Conservation (phyloP, 164 flowering plant species). For the Malania oleifera region DNA sequence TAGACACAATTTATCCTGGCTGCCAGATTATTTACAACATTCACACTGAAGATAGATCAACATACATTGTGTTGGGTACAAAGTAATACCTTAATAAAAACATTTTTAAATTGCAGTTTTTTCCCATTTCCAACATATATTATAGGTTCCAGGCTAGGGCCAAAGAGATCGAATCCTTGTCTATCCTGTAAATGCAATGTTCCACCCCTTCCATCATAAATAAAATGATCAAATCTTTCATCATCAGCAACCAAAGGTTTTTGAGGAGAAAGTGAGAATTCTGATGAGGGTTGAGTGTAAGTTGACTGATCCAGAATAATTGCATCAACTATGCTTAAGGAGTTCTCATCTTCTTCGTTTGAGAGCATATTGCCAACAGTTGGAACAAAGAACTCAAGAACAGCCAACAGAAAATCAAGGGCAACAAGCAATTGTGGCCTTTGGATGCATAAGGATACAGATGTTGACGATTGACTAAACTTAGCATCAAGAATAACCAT, state of each 20-base stretch:
- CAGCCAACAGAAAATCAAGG: constrained; percentile 91
- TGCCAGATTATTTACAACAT: not conserved
- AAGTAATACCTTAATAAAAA: constrained; percentile 57
- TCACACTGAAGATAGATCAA: not conserved
- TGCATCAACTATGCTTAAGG: constrained; percentile 44
- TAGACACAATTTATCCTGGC: not conserved
- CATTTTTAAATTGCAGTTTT: constrained; percentile 73
- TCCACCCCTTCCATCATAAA: constrained; percentile 91
- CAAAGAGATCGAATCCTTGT: constrained; percentile 44
- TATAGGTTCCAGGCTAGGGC: constrained; percentile 57
- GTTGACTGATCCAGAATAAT: constrained; percentile 58
- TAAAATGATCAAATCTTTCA: constrained; percentile 67
- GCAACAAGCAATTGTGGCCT: constrained; percentile 96
- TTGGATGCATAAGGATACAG: constrained; percentile 60
- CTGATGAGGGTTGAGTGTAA: constrained; percentile 51
- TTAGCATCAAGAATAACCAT: constrained; percentile 92
- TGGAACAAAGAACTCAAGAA: constrained; percentile 94
- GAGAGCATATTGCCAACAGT: constrained; percentile 46
- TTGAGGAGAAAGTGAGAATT: constrained; percentile 67
- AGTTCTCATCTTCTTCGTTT: constrained; percentile 49
- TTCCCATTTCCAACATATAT: constrained; percentile 86
- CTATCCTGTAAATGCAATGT: constrained; percentile 58
- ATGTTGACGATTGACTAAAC: constrained; percentile 47
- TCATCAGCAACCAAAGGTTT: constrained; percentile 75
- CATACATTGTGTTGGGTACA: not conserved